Conservation (phyloP, 208 protist species). For the Leptomonas pyrrhocoris region DNA sequence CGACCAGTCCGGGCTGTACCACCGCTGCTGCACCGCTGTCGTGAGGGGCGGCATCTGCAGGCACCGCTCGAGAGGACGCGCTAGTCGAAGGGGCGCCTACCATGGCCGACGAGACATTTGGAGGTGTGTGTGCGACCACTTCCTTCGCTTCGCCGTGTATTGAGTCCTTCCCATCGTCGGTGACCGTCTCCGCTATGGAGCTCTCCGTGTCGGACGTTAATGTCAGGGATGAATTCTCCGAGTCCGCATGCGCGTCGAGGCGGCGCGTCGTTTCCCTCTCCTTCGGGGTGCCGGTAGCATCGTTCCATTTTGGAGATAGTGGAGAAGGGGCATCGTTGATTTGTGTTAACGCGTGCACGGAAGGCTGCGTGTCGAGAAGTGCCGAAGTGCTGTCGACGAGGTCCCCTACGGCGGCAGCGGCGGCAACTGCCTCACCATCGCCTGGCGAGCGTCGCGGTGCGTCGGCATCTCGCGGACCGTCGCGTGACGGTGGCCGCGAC, state of each 20-base stretch:
- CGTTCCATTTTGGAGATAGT: not conserved
- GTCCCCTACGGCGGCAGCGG: not conserved
- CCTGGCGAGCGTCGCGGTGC: not conserved
- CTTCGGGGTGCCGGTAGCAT: not conserved
- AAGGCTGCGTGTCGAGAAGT: not conserved
- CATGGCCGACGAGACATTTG: not conserved
- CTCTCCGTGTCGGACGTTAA: constrained; percentile 1
- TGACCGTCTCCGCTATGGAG: not conserved
- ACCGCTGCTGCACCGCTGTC: not conserved
- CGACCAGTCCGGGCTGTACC: not conserved
- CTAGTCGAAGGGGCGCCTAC: not conserved
- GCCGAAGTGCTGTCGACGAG: not conserved
- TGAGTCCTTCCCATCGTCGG: not conserved
- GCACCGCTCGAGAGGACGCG: not conserved
- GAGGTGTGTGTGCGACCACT: not conserved
- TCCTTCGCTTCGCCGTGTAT: not conserved
- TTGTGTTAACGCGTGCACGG: not conserved
- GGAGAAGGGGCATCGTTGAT: not conserved
- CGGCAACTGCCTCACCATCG: not conserved
- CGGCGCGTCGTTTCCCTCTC: not conserved
- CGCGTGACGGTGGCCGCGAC: constrained; percentile 9
- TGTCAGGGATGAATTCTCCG: constrained; percentile 2
- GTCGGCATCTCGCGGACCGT: constrained; percentile 1
- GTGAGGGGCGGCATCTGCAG: not conserved
- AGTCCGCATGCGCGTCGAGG: not conserved